Base-by-base conservation (phyloP, 148 eudicot genomes). In the Suaeda aralocaspica region DNA sequence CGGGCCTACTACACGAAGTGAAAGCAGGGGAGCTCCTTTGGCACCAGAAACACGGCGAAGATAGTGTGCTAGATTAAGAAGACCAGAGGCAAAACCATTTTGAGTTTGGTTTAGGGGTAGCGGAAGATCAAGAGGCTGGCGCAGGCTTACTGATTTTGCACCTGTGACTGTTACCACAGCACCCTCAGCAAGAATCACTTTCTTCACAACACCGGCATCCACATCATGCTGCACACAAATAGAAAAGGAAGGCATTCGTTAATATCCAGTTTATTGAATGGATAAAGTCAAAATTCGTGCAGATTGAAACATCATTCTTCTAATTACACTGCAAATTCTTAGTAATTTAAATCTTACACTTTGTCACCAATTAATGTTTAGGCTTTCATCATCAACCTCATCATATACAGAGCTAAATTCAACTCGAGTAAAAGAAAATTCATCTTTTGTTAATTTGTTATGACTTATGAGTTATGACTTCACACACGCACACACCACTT, bases 161-260 rank as follows among this genome's bases (percentile, higher is more conserved):
- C 98, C 96, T 72, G 77, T 88, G n/a, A 93, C 96, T 2, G 95
- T 90, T 50, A 93, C 95, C 60, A 87, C 96, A 8, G 92, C 92
- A 5, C 96, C 96, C 41, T 90, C 98, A 24, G 96, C 94, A 53
- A 88, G 79, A 49, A 90, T 83, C 28, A 90, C 96, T 78, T 92
- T 92, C 73, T 72, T 80, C 66, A 90, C 72, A 25, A 78, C 90
- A 76, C 98, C 98, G 49, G 98, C 98, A 80, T 90, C 98, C 71
- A 93, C 95, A 64, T 90, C 98, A 74, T 88, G 95, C 98, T 88
- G 92, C 72, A 72, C 11, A 36, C 28, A 59, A 18, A 22, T 53
- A 39, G 12, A 39, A 62, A 36, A 26, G 2, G 28, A 34, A n/a
- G 1, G 2, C 25, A 11, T 36, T 59, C 41, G n/a, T n/a, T n/a